A percentile compares a stretch with the other conserved stretches of the same genome.
phyloP scores from a whole-genome alignment of 2,329 filamentous ascomycete genomes.

The Exserohilum turcica region DNA sequence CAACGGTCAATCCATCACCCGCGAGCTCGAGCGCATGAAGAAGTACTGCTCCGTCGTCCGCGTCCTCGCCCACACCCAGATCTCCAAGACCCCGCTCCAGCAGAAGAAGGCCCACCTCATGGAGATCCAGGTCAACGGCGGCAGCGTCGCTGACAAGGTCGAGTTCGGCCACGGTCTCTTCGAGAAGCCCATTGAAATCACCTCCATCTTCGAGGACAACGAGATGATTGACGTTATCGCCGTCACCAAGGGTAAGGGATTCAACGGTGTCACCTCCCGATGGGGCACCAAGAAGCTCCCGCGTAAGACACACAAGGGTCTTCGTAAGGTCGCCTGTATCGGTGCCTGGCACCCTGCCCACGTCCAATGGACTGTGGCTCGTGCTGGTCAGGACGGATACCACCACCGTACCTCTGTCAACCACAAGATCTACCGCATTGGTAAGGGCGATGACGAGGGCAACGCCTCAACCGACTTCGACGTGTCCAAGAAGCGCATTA shows the following conservation, averaged over 20 bases:
- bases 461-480: conserved; percentile 96
- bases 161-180: conserved; percentile 93
- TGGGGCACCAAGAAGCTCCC: conserved; percentile 99
- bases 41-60: conserved; percentile 99
- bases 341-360: conserved; percentile 99
- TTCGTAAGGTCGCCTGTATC: conserved; percentile 99
- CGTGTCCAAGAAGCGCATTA: conserved; percentile 99
- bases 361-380: conserved; percentile 99
- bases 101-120: conserved; percentile 99
- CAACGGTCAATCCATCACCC: conserved; percentile 86
- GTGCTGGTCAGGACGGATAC: conserved; percentile 99
- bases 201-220: conserved; percentile 96
- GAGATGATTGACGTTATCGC: conserved; percentile 99
- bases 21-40: conserved; percentile 99
- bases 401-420: conserved; percentile 99
- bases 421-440: conserved; percentile 99
- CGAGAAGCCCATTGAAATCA: conserved; percentile 97
- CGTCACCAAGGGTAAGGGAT: conserved; percentile 99
- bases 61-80: conserved; percentile 98
- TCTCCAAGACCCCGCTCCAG: conserved; percentile 98
- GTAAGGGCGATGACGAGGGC: conserved; percentile 86
- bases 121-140: conserved; percentile 99
- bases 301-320: conserved; percentile 99
- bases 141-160: conserved; percentile 94
- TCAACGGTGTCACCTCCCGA: conserved; percentile 93